Evolutionary conservation across 2,329 filamentous ascomycete species (phyloP).

Genomic region (Cylindrodendrum hubeiense): DNA sequence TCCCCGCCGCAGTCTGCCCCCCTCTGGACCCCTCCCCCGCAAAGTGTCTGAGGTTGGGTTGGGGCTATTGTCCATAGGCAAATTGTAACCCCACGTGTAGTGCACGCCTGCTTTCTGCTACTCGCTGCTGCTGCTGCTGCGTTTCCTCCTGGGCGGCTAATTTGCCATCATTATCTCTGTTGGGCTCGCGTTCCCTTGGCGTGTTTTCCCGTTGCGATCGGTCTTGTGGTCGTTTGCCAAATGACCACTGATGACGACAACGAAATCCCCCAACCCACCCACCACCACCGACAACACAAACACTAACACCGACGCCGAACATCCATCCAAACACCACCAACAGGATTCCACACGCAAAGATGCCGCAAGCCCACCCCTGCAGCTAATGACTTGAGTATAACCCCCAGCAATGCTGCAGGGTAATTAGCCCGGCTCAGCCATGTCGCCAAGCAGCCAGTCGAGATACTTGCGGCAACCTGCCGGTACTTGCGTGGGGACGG

Average conservation of each 20-base stretch:
- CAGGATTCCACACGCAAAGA: background rate
- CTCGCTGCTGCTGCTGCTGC: background rate
- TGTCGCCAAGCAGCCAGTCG: background rate
- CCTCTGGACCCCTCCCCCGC: constrained; percentile 22
- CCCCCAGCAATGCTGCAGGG: constrained; percentile 10
- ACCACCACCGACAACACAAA: background rate
- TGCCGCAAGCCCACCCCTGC: constrained; percentile 9
- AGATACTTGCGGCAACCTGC: constrained; percentile 14
- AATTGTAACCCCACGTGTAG: constrained; percentile 20
- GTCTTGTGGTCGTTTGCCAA: background rate
- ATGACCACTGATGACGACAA: constrained; percentile 20
- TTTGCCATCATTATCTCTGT: background rate
- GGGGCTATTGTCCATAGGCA: background rate
- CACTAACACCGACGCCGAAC: constrained; percentile 3
- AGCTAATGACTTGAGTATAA: constrained; percentile 11
- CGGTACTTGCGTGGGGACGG: constrained; percentile 5
- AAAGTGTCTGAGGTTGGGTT: constrained; percentile 17
- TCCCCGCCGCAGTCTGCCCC: constrained; percentile 5
- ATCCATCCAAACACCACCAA: constrained; percentile 11
- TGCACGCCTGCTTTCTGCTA: background rate
- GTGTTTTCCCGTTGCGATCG: background rate
- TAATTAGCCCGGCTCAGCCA: constrained; percentile 17
- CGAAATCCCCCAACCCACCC: background rate
- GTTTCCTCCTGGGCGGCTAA: constrained; percentile 12
- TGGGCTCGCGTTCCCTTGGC: background rate